Conservation (phyloP, 2,329 filamentous ascomycete genomes). For the Fusarium sp. region DNA sequence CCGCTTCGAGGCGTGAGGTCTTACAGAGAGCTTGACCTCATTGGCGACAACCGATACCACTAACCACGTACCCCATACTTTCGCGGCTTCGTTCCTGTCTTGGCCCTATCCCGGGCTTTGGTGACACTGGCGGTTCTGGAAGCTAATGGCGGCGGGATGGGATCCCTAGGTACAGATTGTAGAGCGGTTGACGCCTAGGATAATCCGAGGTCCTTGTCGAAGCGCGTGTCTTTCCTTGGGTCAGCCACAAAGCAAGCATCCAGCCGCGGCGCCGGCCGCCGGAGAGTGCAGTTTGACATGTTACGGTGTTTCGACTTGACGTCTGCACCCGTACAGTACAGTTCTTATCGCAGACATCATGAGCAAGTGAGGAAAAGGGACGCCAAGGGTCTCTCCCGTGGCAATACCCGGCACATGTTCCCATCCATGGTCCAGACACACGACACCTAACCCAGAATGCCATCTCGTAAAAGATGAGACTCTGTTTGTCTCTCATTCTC, state of each 20-base stretch:
- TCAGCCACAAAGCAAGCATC: constrained; percentile 2
- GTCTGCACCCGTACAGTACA: not conserved
- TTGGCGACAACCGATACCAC: constrained; percentile 20
- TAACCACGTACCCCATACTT: constrained; percentile 37
- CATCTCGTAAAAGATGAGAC: constrained; percentile 7
- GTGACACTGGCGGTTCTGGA: constrained; percentile 25
- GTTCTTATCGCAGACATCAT: not conserved
- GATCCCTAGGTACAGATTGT: constrained; percentile 5
- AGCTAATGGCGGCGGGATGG: constrained; percentile 21
- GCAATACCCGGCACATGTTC: not conserved
- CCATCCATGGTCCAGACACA: not conserved
- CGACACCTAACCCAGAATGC: constrained; percentile 3
- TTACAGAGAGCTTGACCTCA: constrained; percentile 7
- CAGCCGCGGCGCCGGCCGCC: constrained; percentile 8
- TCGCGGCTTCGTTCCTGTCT: constrained; percentile 28
- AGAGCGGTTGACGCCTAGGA: not conserved
- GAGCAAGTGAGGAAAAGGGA: not conserved
- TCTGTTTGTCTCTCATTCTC: not conserved
- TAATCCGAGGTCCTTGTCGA: not conserved
- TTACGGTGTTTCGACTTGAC: constrained; percentile 3
- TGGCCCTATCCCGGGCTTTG: constrained; percentile 22
- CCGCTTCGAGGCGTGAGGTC: not conserved
- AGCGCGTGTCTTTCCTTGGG: not conserved
- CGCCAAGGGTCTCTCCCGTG: not conserved
- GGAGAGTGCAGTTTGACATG: not conserved